Evolutionary conservation across 805 yeast genomes (phyloP), one percentile per base, ranked within the genome.

Genomic region (Saturnispora bothae): DNA sequence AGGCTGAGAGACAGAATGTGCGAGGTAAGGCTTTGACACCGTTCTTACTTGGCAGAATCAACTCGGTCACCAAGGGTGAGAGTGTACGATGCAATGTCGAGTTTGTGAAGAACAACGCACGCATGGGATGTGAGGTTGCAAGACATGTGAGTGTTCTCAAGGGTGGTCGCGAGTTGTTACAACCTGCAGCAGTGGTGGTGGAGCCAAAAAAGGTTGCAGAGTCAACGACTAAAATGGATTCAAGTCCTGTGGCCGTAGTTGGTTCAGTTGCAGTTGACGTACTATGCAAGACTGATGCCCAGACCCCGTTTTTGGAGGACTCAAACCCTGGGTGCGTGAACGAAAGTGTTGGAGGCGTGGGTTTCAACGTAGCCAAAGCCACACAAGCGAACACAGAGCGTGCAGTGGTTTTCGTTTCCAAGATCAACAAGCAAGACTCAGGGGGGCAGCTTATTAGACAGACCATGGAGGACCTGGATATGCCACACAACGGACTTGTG

Each of bases 191-290:
- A 14, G 15, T 28, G 12, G n/a, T 32, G 18, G 22, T 10, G 14
- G 13, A 15, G 8, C 9, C 20, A 9, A 33, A 25, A 13, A 28
- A 12, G 15, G 9, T 8, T 14, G 15, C 21, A 23, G 28, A 9
- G 6, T 10, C 10, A 22, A 5, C 1, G 13, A n/a, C 9, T n/a
- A 22, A 22, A 7, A n/a, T 19, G 16, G 28, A 12, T 10, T 50
- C 74, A 10, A 7, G 10, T 7, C 28, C 28, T 7, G 7, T 26
- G 0, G 53, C 72, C 0, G 72, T 82, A 1, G 60, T 85, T 23
- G 96, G 95, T 0, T 76, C 88, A 0, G 61, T 85, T 19, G 94
- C 94, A 0, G 57, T 80, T 27, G 96, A 85, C 52, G 64, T 83
- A 0, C 72, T 78, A 4, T 73, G 83, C 45, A 64, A 66, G 12